Evolutionary conservation across 306 rosid genomes (phyloP), one percentile per base, ranked within the genome.

Genomic region (Glycine latifolia): DNA sequence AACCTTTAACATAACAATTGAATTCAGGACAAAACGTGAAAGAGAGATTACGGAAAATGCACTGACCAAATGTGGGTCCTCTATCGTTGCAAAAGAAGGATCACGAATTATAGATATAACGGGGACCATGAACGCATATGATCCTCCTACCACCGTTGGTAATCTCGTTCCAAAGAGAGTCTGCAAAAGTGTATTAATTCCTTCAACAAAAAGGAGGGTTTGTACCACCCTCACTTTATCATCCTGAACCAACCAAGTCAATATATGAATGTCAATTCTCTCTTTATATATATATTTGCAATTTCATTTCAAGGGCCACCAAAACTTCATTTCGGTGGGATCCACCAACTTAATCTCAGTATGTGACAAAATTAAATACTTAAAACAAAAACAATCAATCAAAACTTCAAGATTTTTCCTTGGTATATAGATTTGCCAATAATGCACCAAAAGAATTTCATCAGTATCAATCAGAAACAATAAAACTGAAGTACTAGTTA

Each of bases 141-240:
- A 96, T 31, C 99, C 99, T 80, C 99, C 98, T 11, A 96, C 71
- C 69, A 96, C 99, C 4, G 98, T 96, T 5, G 99, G 99, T 71
- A 96, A 87, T 56, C 99, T 81, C 49, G 99, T 96, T 81, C 99
- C 99, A 77, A 96, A 96, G 55, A 96, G 89, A 44, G 99, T 93
- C 86, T 96, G 99, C 60, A 93, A 74, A 43, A 96, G 98, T 53
- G 99, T 96, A 86, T 96, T 96, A 69, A 96, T 85, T 67, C 99
- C 99, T 91, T 89, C 91, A 82, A 91, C 91, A 85, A 96, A 96
- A 26, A 96, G 99, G 15, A 96, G 87, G 67, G 98, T 96, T 75
- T 96, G 99, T 73, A 96, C 89, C 83, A 96, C 99, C 75, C 99
- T 92, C 87, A 91, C 98, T 88, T 96, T 96, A 87, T 96, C 99